A percentile compares a stretch with the other conserved stretches of the same genome.
Evolutionary conservation across 441 rosid species (phyloP).

Genomic region (Raphanus hybrid): DNA sequence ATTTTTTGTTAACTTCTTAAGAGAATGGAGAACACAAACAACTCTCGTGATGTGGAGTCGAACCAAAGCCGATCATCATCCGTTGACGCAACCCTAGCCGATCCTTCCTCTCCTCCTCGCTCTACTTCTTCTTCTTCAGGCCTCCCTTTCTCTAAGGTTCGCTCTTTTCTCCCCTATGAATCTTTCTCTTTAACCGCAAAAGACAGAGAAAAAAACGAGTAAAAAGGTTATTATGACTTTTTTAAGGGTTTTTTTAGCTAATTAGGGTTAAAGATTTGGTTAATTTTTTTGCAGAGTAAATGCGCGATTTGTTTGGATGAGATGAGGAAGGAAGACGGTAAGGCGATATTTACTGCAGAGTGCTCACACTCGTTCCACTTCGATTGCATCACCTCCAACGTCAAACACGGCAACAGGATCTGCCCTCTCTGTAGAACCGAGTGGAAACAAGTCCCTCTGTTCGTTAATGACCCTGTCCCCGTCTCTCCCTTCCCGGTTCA

Average conservation of each 20-base stretch:
- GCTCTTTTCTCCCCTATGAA: not conserved
- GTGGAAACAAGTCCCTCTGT: conserved; percentile 43
- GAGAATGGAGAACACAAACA: conserved; percentile 20
- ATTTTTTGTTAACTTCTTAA: not conserved
- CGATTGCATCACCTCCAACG: conserved; percentile 41
- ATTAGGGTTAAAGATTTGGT: not conserved
- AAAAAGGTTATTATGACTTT: not conserved
- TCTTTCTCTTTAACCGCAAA: not conserved
- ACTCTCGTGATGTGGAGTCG: conserved; percentile 16
- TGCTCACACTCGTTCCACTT: conserved; percentile 48
- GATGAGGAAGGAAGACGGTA: conserved; percentile 36
- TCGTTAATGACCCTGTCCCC: not conserved
- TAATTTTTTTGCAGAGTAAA: conserved; percentile 21
- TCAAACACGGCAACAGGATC: conserved; percentile 40
- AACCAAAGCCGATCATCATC: not conserved
- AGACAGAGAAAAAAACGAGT: no score
- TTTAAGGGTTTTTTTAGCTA: no score
- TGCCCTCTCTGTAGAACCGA: conserved; percentile 43
- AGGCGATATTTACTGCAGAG: conserved; percentile 46
- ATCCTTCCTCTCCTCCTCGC: conserved; percentile 24
- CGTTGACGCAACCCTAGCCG: conserved; percentile 33
- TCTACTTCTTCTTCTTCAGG: conserved; percentile 17
- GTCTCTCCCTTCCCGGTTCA: conserved; percentile 1
- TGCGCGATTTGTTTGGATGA: conserved; percentile 44
- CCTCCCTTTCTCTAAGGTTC: conserved; percentile 35